Evolutionary conservation across 352 stramenopile genomes (phyloP).

Genomic region (Halophytophthora polymorphica): DNA sequence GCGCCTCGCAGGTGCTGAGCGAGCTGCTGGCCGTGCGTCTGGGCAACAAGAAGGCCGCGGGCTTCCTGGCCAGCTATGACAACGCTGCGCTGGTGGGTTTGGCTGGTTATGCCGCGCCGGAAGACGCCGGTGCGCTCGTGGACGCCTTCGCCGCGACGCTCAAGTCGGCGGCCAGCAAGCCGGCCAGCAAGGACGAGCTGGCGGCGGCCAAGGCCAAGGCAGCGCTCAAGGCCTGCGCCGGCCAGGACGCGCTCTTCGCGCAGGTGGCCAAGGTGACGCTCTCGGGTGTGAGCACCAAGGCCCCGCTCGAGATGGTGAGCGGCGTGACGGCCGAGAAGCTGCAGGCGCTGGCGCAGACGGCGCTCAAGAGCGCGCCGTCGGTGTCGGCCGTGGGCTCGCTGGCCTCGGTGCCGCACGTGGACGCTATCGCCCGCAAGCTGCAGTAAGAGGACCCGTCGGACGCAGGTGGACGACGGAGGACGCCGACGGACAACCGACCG

Average conservation of each 20-base stretch:
- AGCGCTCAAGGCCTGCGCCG: slow-evolving; percentile 38
- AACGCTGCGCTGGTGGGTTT: slow-evolving; percentile 65
- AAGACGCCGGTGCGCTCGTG: slow-evolving; percentile 57
- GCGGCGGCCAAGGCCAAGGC: slow-evolving; percentile 68
- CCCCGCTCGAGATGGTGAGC: slow-evolving; percentile 35
- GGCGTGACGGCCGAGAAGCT: slow-evolving; percentile 61
- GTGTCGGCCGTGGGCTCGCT: slow-evolving; percentile 78
- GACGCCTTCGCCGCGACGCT: slow-evolving; percentile 70
- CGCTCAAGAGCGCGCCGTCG: slow-evolving; percentile 64
- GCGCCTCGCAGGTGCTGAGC: slow-evolving; percentile 63
- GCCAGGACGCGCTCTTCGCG: slow-evolving; percentile 39
- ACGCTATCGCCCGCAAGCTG: slow-evolving; percentile 73
- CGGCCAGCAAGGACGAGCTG: slow-evolving; percentile 68
- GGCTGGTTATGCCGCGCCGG: slow-evolving; percentile 46
- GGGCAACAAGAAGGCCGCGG: slow-evolving; percentile 56
- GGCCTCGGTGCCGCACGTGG: slow-evolving; percentile 62
- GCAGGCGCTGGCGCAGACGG: slow-evolving; percentile 77
- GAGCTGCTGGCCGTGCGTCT: slow-evolving; percentile 57
- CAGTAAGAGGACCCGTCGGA: slow-evolving; percentile 47
- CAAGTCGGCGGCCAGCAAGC: slow-evolving; percentile 62
- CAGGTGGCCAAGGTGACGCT: slow-evolving; percentile 40
- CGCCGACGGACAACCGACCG: slow-evolving; percentile 26
- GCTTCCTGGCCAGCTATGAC: slow-evolving; percentile 62
- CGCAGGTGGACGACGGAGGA: slow-evolving; percentile 29
- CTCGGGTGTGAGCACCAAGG: slow-evolving; percentile 35